Conservation (phyloP, 805 yeast species). For the Hanseniaspora jakobsenii region DNA sequence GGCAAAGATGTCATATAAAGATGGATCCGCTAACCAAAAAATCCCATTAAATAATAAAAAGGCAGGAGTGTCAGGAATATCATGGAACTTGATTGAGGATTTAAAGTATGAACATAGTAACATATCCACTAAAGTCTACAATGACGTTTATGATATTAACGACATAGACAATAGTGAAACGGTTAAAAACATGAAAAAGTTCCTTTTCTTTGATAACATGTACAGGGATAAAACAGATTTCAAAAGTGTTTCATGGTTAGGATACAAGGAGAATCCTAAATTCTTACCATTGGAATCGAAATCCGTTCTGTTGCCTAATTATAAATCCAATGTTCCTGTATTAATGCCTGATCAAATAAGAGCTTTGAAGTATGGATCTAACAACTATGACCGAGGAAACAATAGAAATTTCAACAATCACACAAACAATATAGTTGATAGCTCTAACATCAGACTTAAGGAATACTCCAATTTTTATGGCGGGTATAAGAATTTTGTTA, state of each 20-base stretch:
- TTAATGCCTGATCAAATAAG: too few relatives aligned
- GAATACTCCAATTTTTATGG: conserved; percentile 13
- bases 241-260: conserved; percentile 7
- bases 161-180: conserved; percentile 1
- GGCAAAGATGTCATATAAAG: too few relatives aligned
- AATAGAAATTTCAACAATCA: conserved; percentile 1
- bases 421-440: conserved; percentile 1
- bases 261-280: conserved; percentile 9
- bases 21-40: neutral
- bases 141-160: conserved; percentile 9
- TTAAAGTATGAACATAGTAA: neutral
- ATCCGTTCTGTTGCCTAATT: conserved; percentile 3
- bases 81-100: too few relatives aligned
- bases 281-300: neutral
- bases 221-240: conserved; percentile 1
- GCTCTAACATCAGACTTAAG: conserved; percentile 1
- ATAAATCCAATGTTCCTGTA: conserved; percentile 1
- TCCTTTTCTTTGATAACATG: neutral
- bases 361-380: neutral
- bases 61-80: neutral
- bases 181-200: neutral
- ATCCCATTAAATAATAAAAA: neutral
- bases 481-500: conserved; percentile 10
- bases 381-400: neutral
- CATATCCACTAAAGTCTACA: conserved; percentile 4